phyloP scores from a whole-genome alignment of 2,329 filamentous ascomycete species.

The Fusarium camptoceras region DNA sequence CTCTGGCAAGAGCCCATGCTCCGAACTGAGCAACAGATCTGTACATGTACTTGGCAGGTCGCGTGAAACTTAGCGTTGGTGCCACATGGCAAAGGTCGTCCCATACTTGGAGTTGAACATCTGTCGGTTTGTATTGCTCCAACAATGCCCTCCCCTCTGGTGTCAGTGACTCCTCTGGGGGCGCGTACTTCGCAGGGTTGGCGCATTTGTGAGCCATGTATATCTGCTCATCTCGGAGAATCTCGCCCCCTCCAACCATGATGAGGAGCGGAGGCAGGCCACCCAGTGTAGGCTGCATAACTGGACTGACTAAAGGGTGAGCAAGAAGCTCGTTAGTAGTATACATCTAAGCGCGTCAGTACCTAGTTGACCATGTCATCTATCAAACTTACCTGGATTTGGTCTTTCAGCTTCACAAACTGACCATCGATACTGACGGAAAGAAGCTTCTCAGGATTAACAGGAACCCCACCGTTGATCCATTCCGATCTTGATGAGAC shows the following conservation, averaged over 20 bases:
- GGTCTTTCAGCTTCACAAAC: conserved; percentile 81
- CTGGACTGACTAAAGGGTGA: conserved; percentile 90
- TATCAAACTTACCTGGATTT: conserved; percentile 78
- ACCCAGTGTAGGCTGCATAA: conserved; percentile 88
- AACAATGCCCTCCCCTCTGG: conserved; percentile 70
- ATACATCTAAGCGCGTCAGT: conserved; percentile 66
- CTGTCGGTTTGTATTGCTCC: conserved; percentile 80
- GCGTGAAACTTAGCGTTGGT: conserved; percentile 92
- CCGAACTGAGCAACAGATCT: conserved; percentile 92
- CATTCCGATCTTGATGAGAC: conserved; percentile 40
- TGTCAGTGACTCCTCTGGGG: conserved; percentile 71
- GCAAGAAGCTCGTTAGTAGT: conserved; percentile 85
- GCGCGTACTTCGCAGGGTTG: conserved; percentile 81
- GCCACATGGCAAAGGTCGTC: conserved; percentile 94
- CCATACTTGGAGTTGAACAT: conserved; percentile 96
- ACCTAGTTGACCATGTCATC: neutral
- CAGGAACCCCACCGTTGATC: conserved; percentile 46
- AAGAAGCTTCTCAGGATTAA: conserved; percentile 56
- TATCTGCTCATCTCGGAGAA: conserved; percentile 93
- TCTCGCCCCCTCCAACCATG: conserved; percentile 87
- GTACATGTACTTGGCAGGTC: conserved; percentile 97
- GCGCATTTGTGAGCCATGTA: conserved; percentile 96
- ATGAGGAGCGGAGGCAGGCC: conserved; percentile 90
- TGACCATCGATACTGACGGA: conserved; percentile 78
- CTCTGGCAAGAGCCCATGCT: conserved; percentile 87